Evolutionary conservation across 257 asterid genomes (phyloP).

Genomic region (Pogostemon cablin): DNA sequence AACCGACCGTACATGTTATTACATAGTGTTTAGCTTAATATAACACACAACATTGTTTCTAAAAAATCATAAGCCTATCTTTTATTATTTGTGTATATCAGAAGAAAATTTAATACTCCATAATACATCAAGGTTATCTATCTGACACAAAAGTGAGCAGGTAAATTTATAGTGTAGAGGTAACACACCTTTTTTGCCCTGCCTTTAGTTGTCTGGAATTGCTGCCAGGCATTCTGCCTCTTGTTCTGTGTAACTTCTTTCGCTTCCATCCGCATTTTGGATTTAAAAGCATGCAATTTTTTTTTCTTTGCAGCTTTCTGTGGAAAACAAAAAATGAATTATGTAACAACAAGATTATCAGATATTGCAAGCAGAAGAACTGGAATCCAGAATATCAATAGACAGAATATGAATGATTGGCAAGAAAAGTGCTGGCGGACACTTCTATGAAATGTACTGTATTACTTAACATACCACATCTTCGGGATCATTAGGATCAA

Average conservation of each 20-base stretch:
- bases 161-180: neutral
- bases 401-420: neutral
- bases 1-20: too few relatives aligned
- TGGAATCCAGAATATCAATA: neutral
- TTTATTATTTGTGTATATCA: too few relatives aligned
- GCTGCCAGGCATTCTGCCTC: slow-evolving; percentile 98
- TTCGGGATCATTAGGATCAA: slow-evolving; percentile 90
- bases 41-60: too few relatives aligned
- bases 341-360: slow-evolving; percentile 2
- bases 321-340: slow-evolving; percentile 1
- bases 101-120: too few relatives aligned
- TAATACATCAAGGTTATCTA: neutral
- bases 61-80: too few relatives aligned
- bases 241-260: slow-evolving; percentile 91
- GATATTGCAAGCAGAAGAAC: slow-evolving; percentile 5
- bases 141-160: neutral
- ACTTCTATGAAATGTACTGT: neutral
- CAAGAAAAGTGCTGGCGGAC: neutral
- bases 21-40: too few relatives aligned
- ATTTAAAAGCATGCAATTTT: slow-evolving; percentile 90
- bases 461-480: slow-evolving; percentile 75
- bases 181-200: slow-evolving; percentile 75
- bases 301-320: slow-evolving; percentile 93
- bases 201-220: slow-evolving; percentile 94
- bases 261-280: slow-evolving; percentile 92